Percentiles rank a stretch among this genome's conserved stretches.
These are phyloP conservation scores for Alternaria incomplexa DNA, from an alignment of 2,329 filamentous ascomycete genomes.

Conservation along the genomic window DNA sequence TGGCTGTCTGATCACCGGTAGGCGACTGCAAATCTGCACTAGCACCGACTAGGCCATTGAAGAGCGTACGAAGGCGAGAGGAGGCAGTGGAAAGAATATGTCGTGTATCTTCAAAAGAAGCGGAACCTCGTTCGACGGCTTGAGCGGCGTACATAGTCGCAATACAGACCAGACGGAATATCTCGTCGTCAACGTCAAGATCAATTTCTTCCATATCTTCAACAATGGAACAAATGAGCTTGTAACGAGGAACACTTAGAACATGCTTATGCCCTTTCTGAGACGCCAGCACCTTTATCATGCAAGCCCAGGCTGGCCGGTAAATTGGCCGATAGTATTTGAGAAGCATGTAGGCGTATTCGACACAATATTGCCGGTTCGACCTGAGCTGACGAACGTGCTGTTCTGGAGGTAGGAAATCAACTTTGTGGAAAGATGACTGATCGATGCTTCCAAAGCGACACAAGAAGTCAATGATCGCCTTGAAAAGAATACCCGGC, in stretches of 20 bases:
- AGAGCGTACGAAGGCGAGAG: slow-evolving; percentile 31
- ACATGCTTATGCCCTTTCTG: slow-evolving; percentile 1
- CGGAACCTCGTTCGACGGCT: slow-evolving; percentile 15
- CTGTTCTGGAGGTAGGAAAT: slow-evolving; percentile 15
- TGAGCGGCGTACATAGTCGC: slow-evolving; percentile 39
- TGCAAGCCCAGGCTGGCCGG: slow-evolving; percentile 39
- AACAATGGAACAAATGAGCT: slow-evolving; percentile 30
- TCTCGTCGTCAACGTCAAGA: slow-evolving; percentile 43
- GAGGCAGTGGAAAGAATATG: slow-evolving; percentile 25
- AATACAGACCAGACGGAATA: slow-evolving; percentile 43
- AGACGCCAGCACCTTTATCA: slow-evolving; percentile 31
- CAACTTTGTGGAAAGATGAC: slow-evolving; percentile 1
- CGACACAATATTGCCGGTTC: slow-evolving; percentile 33
- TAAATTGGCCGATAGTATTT: slow-evolving; percentile 28
- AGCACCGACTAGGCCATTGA: slow-evolving; percentile 32
- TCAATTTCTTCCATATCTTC: slow-evolving; percentile 33
- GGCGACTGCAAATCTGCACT: slow-evolving; percentile 17
- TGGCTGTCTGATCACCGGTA: not conserved
- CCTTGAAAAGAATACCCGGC: slow-evolving; percentile 34
- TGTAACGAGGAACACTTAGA: slow-evolving; percentile 25
- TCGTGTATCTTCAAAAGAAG: slow-evolving; percentile 13
- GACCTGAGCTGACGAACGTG: slow-evolving; percentile 24
- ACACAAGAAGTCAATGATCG: slow-evolving; percentile 42
- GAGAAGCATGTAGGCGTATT: slow-evolving; percentile 40
- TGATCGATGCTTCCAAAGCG: slow-evolving; percentile 33